phyloP scores from a whole-genome alignment of 768 basidiomycete species.

The Leccinum barrowsii region DNA sequence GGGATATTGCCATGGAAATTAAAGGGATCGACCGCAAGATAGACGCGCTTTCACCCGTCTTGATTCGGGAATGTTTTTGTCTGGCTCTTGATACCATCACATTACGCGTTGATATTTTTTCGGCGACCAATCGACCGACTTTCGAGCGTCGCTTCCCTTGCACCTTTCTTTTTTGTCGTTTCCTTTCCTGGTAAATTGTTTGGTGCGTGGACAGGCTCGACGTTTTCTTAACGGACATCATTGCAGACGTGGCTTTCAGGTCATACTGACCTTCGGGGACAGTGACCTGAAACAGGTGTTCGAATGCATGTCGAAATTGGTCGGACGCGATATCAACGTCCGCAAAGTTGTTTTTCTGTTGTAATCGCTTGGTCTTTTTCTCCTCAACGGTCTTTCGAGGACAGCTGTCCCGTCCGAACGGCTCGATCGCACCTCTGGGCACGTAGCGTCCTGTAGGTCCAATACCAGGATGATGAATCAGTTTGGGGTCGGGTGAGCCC shows the following conservation, averaged over 20 bases:
- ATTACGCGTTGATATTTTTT: constrained; percentile 20
- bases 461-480: constrained; percentile 46
- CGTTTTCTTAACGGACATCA: constrained; percentile 8
- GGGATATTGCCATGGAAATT: no score
- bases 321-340: constrained; percentile 29
- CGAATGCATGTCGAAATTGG: constrained; percentile 26
- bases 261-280: neutral
- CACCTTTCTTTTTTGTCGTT: no score
- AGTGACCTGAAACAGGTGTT: constrained; percentile 21
- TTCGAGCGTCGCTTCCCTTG: neutral
- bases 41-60: neutral
- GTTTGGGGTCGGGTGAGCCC: constrained; percentile 40
- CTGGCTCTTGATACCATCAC: neutral
- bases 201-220: neutral
- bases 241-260: constrained; percentile 4
- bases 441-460: constrained; percentile 25
- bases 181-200: neutral
- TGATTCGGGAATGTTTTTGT: neutral
- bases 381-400: no score
- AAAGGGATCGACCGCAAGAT: constrained; percentile 30
- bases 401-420: constrained; percentile 12
- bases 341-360: constrained; percentile 20
- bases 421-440: neutral
- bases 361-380: no score
- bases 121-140: constrained; percentile 1